phyloP scores from a whole-genome alignment of 495 filamentous ascomycete species.

The Schizothecium vesticola region DNA sequence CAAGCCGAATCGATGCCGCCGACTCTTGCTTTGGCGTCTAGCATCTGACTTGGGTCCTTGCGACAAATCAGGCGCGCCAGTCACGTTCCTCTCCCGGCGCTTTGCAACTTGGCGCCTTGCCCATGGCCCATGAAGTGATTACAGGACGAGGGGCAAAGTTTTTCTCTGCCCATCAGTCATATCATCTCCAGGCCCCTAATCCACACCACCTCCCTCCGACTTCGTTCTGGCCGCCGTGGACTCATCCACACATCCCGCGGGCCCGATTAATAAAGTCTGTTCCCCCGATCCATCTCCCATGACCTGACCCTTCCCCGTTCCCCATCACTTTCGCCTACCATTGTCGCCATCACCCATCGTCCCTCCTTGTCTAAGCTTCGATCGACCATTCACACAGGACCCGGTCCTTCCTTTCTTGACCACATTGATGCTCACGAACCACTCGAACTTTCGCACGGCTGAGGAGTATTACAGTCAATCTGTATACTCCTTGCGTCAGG shows the following conservation, averaged over 20 bases:
- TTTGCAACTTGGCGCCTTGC: conserved; percentile 3
- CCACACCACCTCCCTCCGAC: background rate
- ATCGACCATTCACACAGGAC: background rate
- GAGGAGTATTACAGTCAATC: conserved; percentile 55
- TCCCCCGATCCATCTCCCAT: background rate
- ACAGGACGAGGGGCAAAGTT: conserved; percentile 2
- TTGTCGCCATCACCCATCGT: background rate
- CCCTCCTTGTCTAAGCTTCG: background rate
- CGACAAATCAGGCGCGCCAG: conserved; percentile 3
- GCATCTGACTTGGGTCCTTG: background rate
- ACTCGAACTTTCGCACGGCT: conserved; percentile 46
- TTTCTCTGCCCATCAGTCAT: conserved; percentile 1
- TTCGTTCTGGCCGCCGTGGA: background rate
- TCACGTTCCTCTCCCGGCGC: background rate
- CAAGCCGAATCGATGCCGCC: background rate
- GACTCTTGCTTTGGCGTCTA: background rate
- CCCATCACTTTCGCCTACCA: background rate
- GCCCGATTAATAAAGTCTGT: conserved; percentile 7
- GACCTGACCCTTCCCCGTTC: background rate
- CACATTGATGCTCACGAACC: conserved; percentile 27
- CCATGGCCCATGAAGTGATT: background rate
- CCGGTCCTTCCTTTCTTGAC: background rate
- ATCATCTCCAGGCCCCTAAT: conserved; percentile 2
- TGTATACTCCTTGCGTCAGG: conserved; percentile 62
- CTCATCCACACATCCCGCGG: background rate